Evolutionary conservation across 2,329 filamentous ascomycete genomes (phyloP).

Genomic region (Colletotrichum sp.): DNA sequence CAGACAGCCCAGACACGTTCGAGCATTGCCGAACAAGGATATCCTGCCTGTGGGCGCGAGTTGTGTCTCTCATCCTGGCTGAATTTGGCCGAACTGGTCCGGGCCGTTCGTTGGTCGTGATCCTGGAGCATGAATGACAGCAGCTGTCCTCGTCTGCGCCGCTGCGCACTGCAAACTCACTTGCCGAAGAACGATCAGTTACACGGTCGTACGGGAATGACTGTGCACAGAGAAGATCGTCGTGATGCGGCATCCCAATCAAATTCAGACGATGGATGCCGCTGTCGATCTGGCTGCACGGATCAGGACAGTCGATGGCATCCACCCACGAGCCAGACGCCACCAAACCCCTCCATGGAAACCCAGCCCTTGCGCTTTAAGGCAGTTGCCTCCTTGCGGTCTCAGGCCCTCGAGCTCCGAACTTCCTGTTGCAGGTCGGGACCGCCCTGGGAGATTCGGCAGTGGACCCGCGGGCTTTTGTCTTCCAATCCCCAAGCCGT

Average conservation of each 20-base stretch:
- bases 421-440: slow-evolving; percentile 8
- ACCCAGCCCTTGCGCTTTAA: background rate
- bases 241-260: background rate
- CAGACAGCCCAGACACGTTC: background rate
- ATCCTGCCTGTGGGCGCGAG: background rate
- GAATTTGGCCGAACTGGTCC: background rate
- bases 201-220: background rate
- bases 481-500: background rate
- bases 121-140: background rate
- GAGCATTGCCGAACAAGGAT: slow-evolving; percentile 11
- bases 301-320: background rate
- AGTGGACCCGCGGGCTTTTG: background rate
- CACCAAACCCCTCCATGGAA: background rate
- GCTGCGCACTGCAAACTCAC: background rate
- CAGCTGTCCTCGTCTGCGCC: background rate
- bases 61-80: background rate
- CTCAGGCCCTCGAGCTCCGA: background rate
- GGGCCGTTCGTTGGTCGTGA: background rate
- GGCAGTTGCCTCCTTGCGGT: background rate
- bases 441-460: background rate
- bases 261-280: background rate
- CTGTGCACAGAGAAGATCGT: background rate
- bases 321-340: background rate
- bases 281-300: slow-evolving; percentile 5
- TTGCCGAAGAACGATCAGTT: background rate